These are phyloP conservation scores for Endothia cerciana DNA, from an alignment of 2,329 filamentous ascomycete species.

Conservation along the genomic window DNA sequence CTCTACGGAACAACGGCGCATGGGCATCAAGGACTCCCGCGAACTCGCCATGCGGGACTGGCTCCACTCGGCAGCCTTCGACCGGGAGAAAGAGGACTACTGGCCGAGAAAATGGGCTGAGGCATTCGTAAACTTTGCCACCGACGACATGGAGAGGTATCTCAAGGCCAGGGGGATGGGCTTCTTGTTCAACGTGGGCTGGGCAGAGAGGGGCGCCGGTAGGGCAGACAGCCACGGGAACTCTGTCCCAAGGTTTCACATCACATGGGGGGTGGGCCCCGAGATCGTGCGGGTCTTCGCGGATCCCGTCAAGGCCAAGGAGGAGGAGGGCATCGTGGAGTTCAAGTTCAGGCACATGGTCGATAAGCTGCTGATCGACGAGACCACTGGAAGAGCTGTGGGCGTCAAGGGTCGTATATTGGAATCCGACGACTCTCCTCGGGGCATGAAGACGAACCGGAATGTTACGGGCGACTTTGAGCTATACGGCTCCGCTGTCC, in stretches of 20 bases:
- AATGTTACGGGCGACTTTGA: constrained; percentile 55
- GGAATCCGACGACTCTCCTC: constrained; percentile 50
- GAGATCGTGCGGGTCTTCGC: constrained; percentile 62
- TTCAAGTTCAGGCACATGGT: constrained; percentile 62
- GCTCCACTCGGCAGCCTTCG: constrained; percentile 61
- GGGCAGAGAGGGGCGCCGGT: constrained; percentile 64
- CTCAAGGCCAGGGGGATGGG: constrained; percentile 56
- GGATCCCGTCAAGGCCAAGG: constrained; percentile 58
- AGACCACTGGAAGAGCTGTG: constrained; percentile 50
- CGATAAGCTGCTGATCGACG: constrained; percentile 59
- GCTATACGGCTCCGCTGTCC: constrained; percentile 54
- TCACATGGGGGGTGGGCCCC: constrained; percentile 65
- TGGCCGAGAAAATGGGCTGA: constrained; percentile 67
- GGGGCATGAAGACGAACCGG: constrained; percentile 58
- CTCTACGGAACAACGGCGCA: constrained; percentile 58
- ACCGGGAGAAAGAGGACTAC: constrained; percentile 57
- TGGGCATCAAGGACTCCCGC: constrained; percentile 61
- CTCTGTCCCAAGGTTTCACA: constrained; percentile 65
- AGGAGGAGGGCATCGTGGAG: constrained; percentile 54
- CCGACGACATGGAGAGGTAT: constrained; percentile 62
- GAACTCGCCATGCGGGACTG: constrained; percentile 63
- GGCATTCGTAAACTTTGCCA: constrained; percentile 65
- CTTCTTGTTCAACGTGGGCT: constrained; percentile 59
- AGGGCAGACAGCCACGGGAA: constrained; percentile 62
- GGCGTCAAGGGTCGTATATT: constrained; percentile 60